A percentile compares a stretch with the other conserved stretches of the same genome.
These are phyloP conservation scores for Thelephora terrestris DNA, from an alignment of 1,284 basidiomycete genomes.

Conservation along the genomic window DNA sequence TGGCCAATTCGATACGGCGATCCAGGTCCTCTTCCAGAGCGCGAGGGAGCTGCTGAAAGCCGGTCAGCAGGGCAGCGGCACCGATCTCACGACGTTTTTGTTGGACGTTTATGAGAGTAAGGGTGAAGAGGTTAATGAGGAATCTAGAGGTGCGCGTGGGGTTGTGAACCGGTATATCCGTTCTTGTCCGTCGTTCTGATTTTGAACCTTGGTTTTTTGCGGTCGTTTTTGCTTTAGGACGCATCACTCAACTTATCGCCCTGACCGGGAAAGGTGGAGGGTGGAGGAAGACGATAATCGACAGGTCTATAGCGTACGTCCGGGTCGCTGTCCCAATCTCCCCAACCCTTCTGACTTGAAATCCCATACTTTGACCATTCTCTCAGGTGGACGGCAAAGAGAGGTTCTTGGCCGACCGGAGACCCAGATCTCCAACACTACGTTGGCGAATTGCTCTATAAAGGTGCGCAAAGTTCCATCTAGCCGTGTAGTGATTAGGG, in stretches of 20 bases:
- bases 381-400: slow-evolving; percentile 71
- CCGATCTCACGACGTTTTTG: slow-evolving; percentile 71
- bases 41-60: slow-evolving; percentile 78
- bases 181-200: slow-evolving; percentile 2
- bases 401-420: slow-evolving; percentile 69
- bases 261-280: slow-evolving; percentile 61
- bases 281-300: slow-evolving; percentile 76
- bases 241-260: slow-evolving; percentile 75
- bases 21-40: slow-evolving; percentile 82
- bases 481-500: slow-evolving; percentile 7
- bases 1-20: slow-evolving; percentile 68
- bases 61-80: slow-evolving; percentile 81
- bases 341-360: slow-evolving; percentile 1
- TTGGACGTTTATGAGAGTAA: slow-evolving; percentile 74
- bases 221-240: slow-evolving; percentile 33
- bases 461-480: slow-evolving; percentile 47
- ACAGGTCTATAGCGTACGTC: slow-evolving; percentile 67
- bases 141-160: slow-evolving; percentile 57
- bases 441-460: slow-evolving; percentile 78
- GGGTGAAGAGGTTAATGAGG: slow-evolving; percentile 56
- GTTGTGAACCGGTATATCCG: neutral
- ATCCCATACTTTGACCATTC: neutral
- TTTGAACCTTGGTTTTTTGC: neutral
- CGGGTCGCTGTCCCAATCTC: neutral
- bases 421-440: slow-evolving; percentile 83